Evolutionary conservation across 116 monocot species (phyloP).

Genomic region (Phalaenopsis hybrid): DNA sequence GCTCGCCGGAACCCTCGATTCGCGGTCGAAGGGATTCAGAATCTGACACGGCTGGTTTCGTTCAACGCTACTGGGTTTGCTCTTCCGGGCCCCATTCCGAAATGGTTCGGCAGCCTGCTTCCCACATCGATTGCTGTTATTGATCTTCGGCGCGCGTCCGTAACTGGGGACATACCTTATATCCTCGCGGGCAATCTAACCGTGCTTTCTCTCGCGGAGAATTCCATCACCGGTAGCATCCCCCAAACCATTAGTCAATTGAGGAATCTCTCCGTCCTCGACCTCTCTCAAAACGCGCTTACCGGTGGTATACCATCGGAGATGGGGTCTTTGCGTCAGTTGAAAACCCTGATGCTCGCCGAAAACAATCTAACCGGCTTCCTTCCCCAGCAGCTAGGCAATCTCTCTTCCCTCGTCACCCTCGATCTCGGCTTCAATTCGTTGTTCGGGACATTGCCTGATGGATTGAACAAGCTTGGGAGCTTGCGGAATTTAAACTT

Average conservation of each 20-base stretch:
- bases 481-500: too few species aligned
- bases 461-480: too few species aligned
- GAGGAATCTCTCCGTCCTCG: not conserved
- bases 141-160: slow-evolving; percentile 35
- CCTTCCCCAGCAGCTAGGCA: too few species aligned
- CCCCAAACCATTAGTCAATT: slow-evolving; percentile 28
- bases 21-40: slow-evolving; percentile 71
- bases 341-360: too few species aligned
- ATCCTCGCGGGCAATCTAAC: slow-evolving; percentile 31
- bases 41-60: slow-evolving; percentile 39
- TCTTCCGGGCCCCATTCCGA: slow-evolving; percentile 71
- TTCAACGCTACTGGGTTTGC: slow-evolving; percentile 65
- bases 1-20: slow-evolving; percentile 54
- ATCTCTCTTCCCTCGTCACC: too few species aligned
- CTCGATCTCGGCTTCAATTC: too few species aligned
- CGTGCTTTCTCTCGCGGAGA: slow-evolving; percentile 18
- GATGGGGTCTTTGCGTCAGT: too few species aligned
- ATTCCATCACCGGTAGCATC: slow-evolving; percentile 31
- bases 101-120: slow-evolving; percentile 49
- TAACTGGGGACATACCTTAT: slow-evolving; percentile 48
- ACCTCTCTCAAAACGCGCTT: too few species aligned
- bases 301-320: slow-evolving; percentile 14
- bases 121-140: slow-evolving; percentile 28
- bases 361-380: too few species aligned
- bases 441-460: too few species aligned